Evolutionary conservation across 2,329 filamentous ascomycete species (phyloP), one percentile per base, ranked within the genome.

Genomic region (Ascochyta fabae): DNA sequence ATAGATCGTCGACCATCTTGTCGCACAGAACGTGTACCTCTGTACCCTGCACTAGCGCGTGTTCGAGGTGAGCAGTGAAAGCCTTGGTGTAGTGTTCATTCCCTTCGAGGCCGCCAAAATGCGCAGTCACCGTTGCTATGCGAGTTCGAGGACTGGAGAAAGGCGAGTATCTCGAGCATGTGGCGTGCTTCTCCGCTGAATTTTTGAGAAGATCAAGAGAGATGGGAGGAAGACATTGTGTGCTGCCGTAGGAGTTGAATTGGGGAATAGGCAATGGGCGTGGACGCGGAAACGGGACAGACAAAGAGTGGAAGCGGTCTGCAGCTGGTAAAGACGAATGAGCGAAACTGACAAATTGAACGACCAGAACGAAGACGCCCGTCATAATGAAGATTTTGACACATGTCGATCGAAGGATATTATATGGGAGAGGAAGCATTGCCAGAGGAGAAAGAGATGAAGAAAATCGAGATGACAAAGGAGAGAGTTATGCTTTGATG

Each of bases 21-120:
- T 77, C 69, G 5, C 77, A 77, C 42, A 80, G 66, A 6, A 81
- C 72, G 36, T 77, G 72, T 6, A 80, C 62, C 7, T 77, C 75
- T 36, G 79, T 80, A 4, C 77, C 75, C 39, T 78, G 75, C 27
- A 78, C 62, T 8, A 69, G 62, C 44, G 77, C 74, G 54, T 80
- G 77, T 6, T 70, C 58, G 15, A 76, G 64, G 54, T 81, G 79
- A 0, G 77, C 78, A 12, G 69, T 64, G 8, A 81, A 62, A 0
- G 77, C 77, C 34, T 75, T 72, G 41, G 78, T 73, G 62, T 78
- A 81, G 36, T 73, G 71, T 44, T 70, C 64, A 31, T 74, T 71
- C 7, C 38, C 36, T 36, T 69, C 62, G 19, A 46, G 35, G 6
- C 35, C 36, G 6, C 75, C 73, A 55, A 78, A 78, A 10, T 75